These are phyloP conservation scores for Metschnikowia gelsemii DNA, from an alignment of 805 yeast genomes.

Conservation along the genomic window DNA sequence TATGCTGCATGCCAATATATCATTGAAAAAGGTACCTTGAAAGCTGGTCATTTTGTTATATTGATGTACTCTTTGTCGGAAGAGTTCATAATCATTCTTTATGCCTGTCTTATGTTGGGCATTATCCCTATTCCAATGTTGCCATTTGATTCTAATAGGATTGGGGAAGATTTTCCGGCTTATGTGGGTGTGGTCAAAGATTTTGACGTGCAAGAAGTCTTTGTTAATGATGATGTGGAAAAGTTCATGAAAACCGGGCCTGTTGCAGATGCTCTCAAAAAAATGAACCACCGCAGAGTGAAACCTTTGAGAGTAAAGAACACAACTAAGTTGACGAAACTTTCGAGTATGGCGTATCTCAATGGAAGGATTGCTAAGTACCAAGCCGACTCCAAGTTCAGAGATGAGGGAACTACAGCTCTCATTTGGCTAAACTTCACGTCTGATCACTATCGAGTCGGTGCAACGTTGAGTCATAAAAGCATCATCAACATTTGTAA, in stretches of 20 bases:
- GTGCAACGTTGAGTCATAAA: conserved; percentile 56
- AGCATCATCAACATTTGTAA: conserved; percentile 77
- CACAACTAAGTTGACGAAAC: conserved; percentile 56
- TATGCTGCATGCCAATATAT: conserved; percentile 74
- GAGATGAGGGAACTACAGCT: conserved; percentile 47
- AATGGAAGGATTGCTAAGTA: conserved; percentile 44
- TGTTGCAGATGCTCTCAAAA: conserved; percentile 57
- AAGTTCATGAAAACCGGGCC: conserved; percentile 65
- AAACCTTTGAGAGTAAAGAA: conserved; percentile 58
- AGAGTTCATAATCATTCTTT: conserved; percentile 77
- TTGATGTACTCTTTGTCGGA: conserved; percentile 85
- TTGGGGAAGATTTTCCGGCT: conserved; percentile 72
- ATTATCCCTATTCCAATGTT: conserved; percentile 72
- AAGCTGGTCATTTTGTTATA: conserved; percentile 70
- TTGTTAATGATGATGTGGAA: conserved; percentile 79
- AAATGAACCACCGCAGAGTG: conserved; percentile 33
- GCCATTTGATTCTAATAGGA: conserved; percentile 64
- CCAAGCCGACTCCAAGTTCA: conserved; percentile 39
- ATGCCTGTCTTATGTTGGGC: conserved; percentile 85
- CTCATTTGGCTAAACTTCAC: conserved; percentile 69
- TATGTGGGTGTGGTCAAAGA: conserved; percentile 65
- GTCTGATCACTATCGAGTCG: conserved; percentile 67
- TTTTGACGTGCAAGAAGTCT: conserved; percentile 66
- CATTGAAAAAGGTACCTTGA: conserved; percentile 60
- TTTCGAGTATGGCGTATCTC: conserved; percentile 39